A percentile compares a stretch with the other conserved stretches of the same genome.
phyloP scores from a whole-genome alignment of 139 green algal genomes.

The Chara braunii region DNA sequence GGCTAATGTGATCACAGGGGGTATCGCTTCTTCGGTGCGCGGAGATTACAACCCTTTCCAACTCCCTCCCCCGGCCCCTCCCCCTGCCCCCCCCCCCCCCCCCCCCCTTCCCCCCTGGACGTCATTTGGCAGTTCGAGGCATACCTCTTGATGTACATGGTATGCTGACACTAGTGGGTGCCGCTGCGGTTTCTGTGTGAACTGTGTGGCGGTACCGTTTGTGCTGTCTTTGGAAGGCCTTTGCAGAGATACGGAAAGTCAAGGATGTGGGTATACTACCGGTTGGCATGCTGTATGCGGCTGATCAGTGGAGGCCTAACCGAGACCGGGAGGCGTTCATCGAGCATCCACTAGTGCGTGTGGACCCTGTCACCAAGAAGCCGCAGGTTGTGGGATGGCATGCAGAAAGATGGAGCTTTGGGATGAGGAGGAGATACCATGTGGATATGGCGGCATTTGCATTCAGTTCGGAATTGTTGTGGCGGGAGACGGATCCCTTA shows the following conservation, averaged over 20 bases:
- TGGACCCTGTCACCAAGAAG: neutral
- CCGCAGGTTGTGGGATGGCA: constrained; percentile 14
- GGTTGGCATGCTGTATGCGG: constrained; percentile 16
- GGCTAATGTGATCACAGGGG: too few relatives aligned
- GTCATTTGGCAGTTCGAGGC: too few relatives aligned
- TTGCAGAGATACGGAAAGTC: constrained; percentile 12
- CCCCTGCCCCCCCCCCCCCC: too few relatives aligned
- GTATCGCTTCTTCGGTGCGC: too few relatives aligned
- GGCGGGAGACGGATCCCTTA: neutral
- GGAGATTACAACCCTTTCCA: too few relatives aligned
- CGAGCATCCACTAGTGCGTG: constrained; percentile 13
- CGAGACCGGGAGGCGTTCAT: constrained; percentile 8
- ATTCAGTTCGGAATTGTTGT: constrained; percentile 9
- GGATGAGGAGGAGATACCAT: constrained; percentile 7
- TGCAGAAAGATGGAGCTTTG: too few relatives aligned
- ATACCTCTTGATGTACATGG: too few relatives aligned
- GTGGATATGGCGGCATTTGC: constrained; percentile 19
- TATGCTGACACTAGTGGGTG: too few relatives aligned
- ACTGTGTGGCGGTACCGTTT: too few relatives aligned
- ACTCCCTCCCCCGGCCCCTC: too few relatives aligned
- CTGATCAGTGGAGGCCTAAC: neutral
- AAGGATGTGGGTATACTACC: constrained; percentile 9
- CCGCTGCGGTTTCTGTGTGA: too few relatives aligned
- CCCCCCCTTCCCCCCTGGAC: too few relatives aligned
- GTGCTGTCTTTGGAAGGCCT: constrained; percentile 11